Evolutionary conservation across 225 moss, liverwort and hornwort species (phyloP).

Genomic region (Rhytidiadelphus loreus): DNA sequence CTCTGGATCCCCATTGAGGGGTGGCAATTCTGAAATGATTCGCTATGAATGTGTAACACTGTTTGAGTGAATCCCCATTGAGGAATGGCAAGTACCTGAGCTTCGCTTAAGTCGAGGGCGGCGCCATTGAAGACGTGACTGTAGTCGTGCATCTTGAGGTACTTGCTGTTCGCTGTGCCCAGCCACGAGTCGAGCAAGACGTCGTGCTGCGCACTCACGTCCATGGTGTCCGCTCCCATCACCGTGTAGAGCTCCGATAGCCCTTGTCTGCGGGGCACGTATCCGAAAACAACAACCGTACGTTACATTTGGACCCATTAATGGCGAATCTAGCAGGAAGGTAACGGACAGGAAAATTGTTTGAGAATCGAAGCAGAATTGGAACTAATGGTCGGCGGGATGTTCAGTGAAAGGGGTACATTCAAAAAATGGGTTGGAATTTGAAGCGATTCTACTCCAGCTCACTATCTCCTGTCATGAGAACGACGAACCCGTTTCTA

Average conservation of each 20-base stretch:
- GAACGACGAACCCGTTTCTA: not conserved
- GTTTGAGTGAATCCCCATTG: not conserved
- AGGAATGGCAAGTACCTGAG: slow-evolving; percentile 2
- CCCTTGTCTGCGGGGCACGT: not conserved
- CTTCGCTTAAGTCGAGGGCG: slow-evolving; percentile 5
- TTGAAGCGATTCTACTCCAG: not conserved
- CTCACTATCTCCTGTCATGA: not conserved
- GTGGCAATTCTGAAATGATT: not conserved
- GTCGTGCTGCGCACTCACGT: slow-evolving; percentile 26
- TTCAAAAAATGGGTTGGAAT: not conserved
- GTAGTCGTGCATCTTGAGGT: slow-evolving; percentile 26
- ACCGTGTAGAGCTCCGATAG: not conserved
- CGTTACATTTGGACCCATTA: not conserved
- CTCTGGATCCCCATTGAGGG: not conserved
- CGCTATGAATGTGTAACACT: not conserved
- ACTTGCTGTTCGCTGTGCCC: not conserved
- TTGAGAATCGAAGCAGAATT: not conserved
- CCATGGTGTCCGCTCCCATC: slow-evolving; percentile 5
- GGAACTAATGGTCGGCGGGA: not conserved
- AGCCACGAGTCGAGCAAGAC: slow-evolving; percentile 12
- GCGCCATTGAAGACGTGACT: slow-evolving; percentile 3
- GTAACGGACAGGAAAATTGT: not conserved
- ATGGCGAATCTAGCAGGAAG: not conserved
- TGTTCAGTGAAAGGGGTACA: not conserved
- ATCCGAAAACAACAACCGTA: not conserved